Percentiles rank a stretch among this genome's conserved stretches.
phyloP scores from a whole-genome alignment of 176 grass and related monocot species.

The Puccinellia tenuiflora region DNA sequence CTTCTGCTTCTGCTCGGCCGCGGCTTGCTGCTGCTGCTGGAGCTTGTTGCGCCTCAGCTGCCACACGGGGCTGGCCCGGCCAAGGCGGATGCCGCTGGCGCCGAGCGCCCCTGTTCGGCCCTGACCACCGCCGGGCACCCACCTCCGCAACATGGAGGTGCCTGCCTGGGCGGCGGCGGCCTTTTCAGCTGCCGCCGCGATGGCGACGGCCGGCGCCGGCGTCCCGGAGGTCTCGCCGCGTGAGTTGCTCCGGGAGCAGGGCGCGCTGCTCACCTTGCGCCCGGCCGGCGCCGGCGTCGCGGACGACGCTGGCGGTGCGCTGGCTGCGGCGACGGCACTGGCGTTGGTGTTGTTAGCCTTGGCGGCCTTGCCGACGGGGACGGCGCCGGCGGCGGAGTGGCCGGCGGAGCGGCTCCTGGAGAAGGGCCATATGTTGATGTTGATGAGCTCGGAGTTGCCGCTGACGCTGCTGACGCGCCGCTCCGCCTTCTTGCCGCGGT shows the following conservation, averaged over 20 bases:
- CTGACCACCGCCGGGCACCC: conserved; percentile 36
- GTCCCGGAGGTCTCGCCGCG: conserved; percentile 56
- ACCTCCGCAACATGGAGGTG: conserved; percentile 45
- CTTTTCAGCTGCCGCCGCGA: background rate
- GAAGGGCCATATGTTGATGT: conserved; percentile 98
- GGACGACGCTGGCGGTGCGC: background rate
- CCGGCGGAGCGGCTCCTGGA: conserved; percentile 92
- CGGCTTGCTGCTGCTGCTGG: conserved; percentile 42
- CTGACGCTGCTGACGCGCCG: conserved; percentile 45
- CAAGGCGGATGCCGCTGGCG: conserved; percentile 61
- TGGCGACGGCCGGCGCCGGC: background rate
- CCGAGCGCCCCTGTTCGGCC: conserved; percentile 13
- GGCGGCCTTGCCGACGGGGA: background rate
- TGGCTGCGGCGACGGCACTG: background rate
- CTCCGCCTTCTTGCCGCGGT: conserved; percentile 42
- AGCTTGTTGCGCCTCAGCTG: conserved; percentile 64
- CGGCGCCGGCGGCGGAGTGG: conserved; percentile 26
- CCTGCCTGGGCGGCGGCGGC: background rate
- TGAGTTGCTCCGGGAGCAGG: conserved; percentile 95
- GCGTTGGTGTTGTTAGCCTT: background rate
- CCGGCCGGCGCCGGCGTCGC: background rate
- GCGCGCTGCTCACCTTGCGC: conserved; percentile 73
- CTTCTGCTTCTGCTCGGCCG: conserved; percentile 40
- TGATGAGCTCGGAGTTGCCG: conserved; percentile 74
- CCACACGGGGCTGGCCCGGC: conserved; percentile 65